Percentiles rank a stretch among this genome's conserved stretches.
Evolutionary conservation across 768 basidiomycete genomes (phyloP).

Genomic region (Coprinopsis sp.): DNA sequence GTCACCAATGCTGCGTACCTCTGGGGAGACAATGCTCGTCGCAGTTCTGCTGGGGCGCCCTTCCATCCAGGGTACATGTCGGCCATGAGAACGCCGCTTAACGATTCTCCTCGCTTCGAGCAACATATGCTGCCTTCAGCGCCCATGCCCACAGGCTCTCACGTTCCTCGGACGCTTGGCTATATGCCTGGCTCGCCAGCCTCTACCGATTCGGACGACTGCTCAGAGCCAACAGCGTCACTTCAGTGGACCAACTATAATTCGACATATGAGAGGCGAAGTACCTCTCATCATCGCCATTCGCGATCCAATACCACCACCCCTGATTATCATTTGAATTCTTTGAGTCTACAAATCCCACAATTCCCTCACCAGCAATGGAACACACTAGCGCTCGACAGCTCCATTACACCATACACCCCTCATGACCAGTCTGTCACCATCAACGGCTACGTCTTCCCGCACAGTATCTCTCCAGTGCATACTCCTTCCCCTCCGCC

Average conservation of each 20-base stretch:
- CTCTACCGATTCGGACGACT: slow-evolving; percentile 6
- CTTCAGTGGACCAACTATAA: slow-evolving; percentile 2
- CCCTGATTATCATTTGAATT: slow-evolving; percentile 8
- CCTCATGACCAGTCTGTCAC: slow-evolving; percentile 19
- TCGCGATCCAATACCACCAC: slow-evolving; percentile 9
- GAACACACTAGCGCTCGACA: slow-evolving; percentile 23
- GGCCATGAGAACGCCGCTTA: slow-evolving; percentile 9
- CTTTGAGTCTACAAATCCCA: slow-evolving; percentile 22
- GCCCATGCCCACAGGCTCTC: background rate
- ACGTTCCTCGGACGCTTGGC: slow-evolving; percentile 5
- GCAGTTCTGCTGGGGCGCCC: slow-evolving; percentile 1
- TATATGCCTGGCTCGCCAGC: slow-evolving; percentile 2
- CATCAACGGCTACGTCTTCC: slow-evolving; percentile 23
- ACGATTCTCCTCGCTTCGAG: slow-evolving; percentile 8
- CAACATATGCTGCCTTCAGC: slow-evolving; percentile 5
- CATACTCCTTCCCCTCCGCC: slow-evolving; percentile 32
- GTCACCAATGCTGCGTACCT: background rate
- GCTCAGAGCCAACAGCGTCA: slow-evolving; percentile 7
- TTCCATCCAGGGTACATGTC: slow-evolving; percentile 9
- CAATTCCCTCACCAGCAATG: slow-evolving; percentile 23
- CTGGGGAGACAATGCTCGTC: slow-evolving; percentile 2
- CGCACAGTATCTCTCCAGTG: slow-evolving; percentile 29
- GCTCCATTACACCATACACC: slow-evolving; percentile 22
- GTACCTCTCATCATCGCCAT: background rate
- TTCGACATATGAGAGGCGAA: background rate